phyloP scores from a whole-genome alignment of 441 rosid species.

The Eruca vesicaria region DNA sequence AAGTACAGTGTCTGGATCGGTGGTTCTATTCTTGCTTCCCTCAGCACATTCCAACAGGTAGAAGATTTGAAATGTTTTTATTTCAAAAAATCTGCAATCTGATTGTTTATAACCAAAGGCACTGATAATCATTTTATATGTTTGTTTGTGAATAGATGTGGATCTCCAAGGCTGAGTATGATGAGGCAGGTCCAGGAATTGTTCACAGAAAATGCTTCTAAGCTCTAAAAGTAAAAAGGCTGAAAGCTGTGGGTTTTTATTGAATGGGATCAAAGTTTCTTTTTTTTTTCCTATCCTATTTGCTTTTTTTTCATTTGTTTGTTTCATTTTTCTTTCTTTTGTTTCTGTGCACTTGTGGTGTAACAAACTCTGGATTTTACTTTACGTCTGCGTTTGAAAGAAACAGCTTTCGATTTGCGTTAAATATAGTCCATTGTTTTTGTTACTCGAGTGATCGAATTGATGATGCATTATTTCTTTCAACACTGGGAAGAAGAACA shows the following conservation, averaged over 20 bases:
- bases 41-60: slow-evolving; percentile 43
- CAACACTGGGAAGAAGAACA: slow-evolving; percentile 16
- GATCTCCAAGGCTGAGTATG: slow-evolving; percentile 44
- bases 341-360: slow-evolving; percentile 32
- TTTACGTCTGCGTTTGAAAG: slow-evolving; percentile 30
- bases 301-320: slow-evolving; percentile 33
- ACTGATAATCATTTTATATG: background rate
- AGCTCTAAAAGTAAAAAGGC: slow-evolving; percentile 23
- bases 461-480: slow-evolving; percentile 33
- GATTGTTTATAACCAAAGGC: too few species aligned
- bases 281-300: slow-evolving; percentile 11
- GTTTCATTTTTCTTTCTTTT: slow-evolving; percentile 29
- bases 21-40: slow-evolving; percentile 43
- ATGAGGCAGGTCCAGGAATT: slow-evolving; percentile 44
- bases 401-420: slow-evolving; percentile 29
- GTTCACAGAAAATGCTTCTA: slow-evolving; percentile 43
- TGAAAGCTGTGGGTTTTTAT: slow-evolving; percentile 20
- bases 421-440: slow-evolving; percentile 38
- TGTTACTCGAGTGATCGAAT: slow-evolving; percentile 37
- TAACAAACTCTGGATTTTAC: slow-evolving; percentile 35
- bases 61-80: too few species aligned
- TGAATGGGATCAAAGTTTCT: slow-evolving; percentile 36
- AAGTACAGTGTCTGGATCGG: slow-evolving; percentile 46
- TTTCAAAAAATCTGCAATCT: too few species aligned
- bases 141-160: slow-evolving; percentile 27